phyloP scores from a whole-genome alignment of 257 asterid species.

The Nicotiana knightiana region DNA sequence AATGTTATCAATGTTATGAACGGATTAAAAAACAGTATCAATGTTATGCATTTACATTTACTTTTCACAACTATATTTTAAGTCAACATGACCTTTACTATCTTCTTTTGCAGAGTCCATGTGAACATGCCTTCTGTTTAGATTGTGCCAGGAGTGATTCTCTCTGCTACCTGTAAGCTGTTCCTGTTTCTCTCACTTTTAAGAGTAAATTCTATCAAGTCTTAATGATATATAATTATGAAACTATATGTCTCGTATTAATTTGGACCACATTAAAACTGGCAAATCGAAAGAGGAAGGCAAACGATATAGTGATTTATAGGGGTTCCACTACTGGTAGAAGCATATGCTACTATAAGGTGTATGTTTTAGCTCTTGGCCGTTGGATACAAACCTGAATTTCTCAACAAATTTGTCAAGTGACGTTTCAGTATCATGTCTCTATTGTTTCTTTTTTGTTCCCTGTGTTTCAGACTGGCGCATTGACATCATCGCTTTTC shows the following conservation, averaged over 20 bases:
- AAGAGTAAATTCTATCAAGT: neutral
- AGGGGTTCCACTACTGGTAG: neutral
- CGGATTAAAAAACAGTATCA: neutral
- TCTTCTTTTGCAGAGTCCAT: conserved; percentile 78
- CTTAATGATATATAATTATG: neutral
- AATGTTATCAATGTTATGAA: neutral
- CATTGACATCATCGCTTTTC: neutral
- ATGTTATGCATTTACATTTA: neutral
- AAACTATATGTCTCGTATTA: neutral
- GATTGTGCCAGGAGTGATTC: conserved; percentile 95
- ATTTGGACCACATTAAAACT: neutral
- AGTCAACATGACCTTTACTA: conserved; percentile 5
- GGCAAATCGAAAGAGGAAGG: neutral
- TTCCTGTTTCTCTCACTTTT: neutral
- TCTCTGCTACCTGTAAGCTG: conserved; percentile 87
- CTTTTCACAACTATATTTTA: neutral
- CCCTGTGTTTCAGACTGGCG: neutral
- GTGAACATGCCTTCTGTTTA: conserved; percentile 93
- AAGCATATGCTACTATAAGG: neutral
- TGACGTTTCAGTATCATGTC: neutral
- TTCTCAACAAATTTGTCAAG: neutral
- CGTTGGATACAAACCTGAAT: neutral
- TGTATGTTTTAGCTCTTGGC: neutral
- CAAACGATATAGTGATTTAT: neutral
- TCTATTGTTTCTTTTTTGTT: neutral